Evolutionary conservation across 495 filamentous ascomycete species (phyloP), one percentile per base, ranked within the genome.

Genomic region (Penicillium cosmopolitanum): DNA sequence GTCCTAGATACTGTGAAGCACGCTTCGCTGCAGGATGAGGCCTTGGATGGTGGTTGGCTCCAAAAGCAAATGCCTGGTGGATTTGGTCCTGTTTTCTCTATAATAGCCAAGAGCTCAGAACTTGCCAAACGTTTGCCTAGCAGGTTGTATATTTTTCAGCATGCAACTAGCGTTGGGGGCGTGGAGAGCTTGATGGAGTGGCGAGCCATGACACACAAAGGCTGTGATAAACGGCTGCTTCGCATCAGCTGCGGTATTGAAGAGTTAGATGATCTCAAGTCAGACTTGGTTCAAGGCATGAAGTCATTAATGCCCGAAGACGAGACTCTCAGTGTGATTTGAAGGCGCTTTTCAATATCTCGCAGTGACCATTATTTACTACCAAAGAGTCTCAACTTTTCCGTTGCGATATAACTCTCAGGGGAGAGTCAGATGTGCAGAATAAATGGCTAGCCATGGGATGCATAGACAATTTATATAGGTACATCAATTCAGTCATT

Each of bases 121-220:
- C 70, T 82, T 40, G 94, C 94, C 1, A 80, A 81, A 35, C 73
- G 76, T 44, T 68, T 98, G 44, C 93, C 94, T 15, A 89, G 86
- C 61, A 86, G 88, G 75, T 70, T 96, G 66, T 58, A 79, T 28
- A 81, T 96, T 43, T 98, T 97, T 76, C 90, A 95, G 62, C 94
- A 98, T 78, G 93, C 94, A 5, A 97, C 94, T 5, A 93, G 89
- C 69, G 72, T 98, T 10, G 94, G 94, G 2, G 92, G 92, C 2
- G 92, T 97, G 9, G 94, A 98, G 83, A 93, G 89, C 64, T 74
- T 97, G 82, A 89, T 98, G 64, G 80, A 63, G 65, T 78, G 67
- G 80, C 73, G 62, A 53, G 83, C 87, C 19, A 96, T 98, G 93
- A 65, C 57, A 34, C 56, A 64, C 25, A 21, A 36, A 6, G 23